phyloP scores from a whole-genome alignment of 495 filamentous ascomycete genomes.

The Pseudevernia furfuracea region DNA sequence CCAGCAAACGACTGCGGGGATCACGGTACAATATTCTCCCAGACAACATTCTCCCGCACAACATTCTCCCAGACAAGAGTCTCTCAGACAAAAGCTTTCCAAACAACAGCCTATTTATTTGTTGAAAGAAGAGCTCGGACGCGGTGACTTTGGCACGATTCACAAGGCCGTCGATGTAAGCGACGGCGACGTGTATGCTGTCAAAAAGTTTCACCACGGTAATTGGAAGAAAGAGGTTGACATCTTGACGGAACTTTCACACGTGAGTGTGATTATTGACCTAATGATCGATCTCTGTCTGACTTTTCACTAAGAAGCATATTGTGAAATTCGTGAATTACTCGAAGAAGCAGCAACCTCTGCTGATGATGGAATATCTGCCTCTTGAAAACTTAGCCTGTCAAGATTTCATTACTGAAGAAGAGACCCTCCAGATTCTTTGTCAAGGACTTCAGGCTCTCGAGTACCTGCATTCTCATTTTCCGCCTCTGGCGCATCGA shows the following conservation, averaged over 20 bases:
- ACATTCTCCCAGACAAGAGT: slow-evolving; percentile 15
- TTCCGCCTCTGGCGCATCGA: slow-evolving; percentile 10
- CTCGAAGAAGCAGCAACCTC: slow-evolving; percentile 12
- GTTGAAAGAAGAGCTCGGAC: slow-evolving; percentile 60
- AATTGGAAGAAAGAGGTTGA: slow-evolving; percentile 52
- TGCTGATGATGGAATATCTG: slow-evolving; percentile 12
- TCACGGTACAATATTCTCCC: slow-evolving; percentile 5
- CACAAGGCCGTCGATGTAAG: slow-evolving; percentile 64
- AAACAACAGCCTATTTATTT: slow-evolving; percentile 38
- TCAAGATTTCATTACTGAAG: slow-evolving; percentile 10
- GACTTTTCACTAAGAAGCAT: slow-evolving; percentile 7
- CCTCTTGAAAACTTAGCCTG: slow-evolving; percentile 14
- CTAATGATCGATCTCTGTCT: slow-evolving; percentile 6
- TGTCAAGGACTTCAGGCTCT: slow-evolving; percentile 12
- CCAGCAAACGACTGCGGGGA: slow-evolving; percentile 8
- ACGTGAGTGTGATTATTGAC: slow-evolving; percentile 14
- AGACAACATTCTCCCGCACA: slow-evolving; percentile 1
- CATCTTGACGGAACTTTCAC: slow-evolving; percentile 38
- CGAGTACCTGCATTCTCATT: slow-evolving; percentile 11
- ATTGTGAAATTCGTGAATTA: slow-evolving; percentile 12
- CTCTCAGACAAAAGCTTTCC: too few species aligned
- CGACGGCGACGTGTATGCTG: slow-evolving; percentile 59
- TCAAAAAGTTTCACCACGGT: slow-evolving; percentile 68
- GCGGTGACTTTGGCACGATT: slow-evolving; percentile 72
- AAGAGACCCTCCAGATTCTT: slow-evolving; percentile 8